Conservation (phyloP, 2,329 filamentous ascomycete species). For the Penicillium sp. region DNA sequence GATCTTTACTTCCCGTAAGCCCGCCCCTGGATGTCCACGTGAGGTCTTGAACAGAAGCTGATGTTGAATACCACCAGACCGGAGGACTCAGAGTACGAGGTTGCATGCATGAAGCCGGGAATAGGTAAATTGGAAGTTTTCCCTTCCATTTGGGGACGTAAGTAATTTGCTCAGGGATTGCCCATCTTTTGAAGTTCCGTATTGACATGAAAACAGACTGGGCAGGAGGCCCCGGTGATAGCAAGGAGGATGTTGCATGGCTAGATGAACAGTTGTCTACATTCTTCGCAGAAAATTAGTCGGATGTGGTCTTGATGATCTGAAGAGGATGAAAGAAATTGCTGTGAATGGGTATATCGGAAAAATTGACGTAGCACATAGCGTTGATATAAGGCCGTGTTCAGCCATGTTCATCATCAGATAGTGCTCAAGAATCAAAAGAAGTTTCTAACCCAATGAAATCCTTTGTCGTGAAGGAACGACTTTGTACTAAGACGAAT, state of each 20-base stretch:
- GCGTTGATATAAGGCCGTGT: background rate
- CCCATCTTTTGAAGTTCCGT: background rate
- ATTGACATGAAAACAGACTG: constrained; percentile 42
- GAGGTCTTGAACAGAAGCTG: background rate
- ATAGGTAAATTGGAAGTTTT: constrained; percentile 56
- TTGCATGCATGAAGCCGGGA: constrained; percentile 59
- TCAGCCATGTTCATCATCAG: background rate
- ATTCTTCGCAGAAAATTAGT: constrained; percentile 45
- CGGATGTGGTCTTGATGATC: constrained; percentile 1
- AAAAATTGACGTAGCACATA: too few species aligned
- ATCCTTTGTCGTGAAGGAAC: background rate
- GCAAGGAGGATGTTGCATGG: constrained; percentile 68
- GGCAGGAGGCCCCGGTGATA: constrained; percentile 70
- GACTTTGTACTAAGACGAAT: background rate
- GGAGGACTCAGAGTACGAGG: constrained; percentile 74
- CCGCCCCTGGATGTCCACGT: background rate
- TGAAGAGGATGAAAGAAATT: constrained; percentile 4
- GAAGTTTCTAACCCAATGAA: too few species aligned
- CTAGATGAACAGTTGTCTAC: constrained; percentile 60
- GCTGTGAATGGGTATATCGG: background rate
- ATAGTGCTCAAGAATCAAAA: too few species aligned
- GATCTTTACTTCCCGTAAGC: constrained; percentile 75
- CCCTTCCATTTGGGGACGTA: constrained; percentile 65
- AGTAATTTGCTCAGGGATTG: constrained; percentile 23
- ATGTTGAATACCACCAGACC: constrained; percentile 47